Conservation (phyloP, 805 yeast species). For the Suhomyces vadensis region DNA sequence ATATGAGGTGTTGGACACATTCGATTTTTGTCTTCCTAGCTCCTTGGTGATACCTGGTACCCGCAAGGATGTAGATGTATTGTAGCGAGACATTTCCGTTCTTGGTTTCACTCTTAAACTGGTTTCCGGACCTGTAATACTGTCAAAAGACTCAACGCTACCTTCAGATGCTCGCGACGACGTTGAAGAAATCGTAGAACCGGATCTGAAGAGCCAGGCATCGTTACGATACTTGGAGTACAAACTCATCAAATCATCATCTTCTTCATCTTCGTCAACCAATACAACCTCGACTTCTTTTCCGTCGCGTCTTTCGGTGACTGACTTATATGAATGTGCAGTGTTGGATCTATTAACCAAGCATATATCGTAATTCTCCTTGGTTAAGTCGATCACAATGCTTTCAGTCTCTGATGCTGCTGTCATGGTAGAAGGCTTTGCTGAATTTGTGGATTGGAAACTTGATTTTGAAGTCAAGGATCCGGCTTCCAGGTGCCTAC, state of each 20-base stretch:
- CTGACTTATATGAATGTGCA: slow-evolving; percentile 38
- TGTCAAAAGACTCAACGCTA: slow-evolving; percentile 21
- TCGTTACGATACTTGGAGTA: slow-evolving; percentile 40
- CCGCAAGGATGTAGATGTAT: slow-evolving; percentile 1
- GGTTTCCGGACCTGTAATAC: slow-evolving; percentile 20
- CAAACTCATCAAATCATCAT: slow-evolving; percentile 39
- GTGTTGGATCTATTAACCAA: slow-evolving; percentile 38
- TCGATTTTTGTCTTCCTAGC: slow-evolving; percentile 5
- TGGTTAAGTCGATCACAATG: slow-evolving; percentile 43
- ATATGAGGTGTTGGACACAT: slow-evolving; percentile 10
- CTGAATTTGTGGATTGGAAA: slow-evolving; percentile 31
- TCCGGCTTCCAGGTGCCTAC: slow-evolving; percentile 1
- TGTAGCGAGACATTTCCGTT: slow-evolving; percentile 1
- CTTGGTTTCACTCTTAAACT: slow-evolving; percentile 15
- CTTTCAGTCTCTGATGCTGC: slow-evolving; percentile 37
- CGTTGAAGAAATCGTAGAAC: slow-evolving; percentile 20
- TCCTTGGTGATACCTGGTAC: slow-evolving; percentile 2
- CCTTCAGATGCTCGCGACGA: slow-evolving; percentile 13
- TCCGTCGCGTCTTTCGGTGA: slow-evolving; percentile 41
- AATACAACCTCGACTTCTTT: slow-evolving; percentile 44
- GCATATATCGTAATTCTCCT: slow-evolving; percentile 40
- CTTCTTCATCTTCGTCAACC: slow-evolving; percentile 37
- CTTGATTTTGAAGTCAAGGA: slow-evolving; percentile 23
- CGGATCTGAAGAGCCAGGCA: slow-evolving; percentile 27
- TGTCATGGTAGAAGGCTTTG: slow-evolving; percentile 28